A percentile compares a stretch with the other conserved stretches of the same genome.
Conservation (phyloP, 169 alveolate genomes). For the Sarcocystis neurona region DNA sequence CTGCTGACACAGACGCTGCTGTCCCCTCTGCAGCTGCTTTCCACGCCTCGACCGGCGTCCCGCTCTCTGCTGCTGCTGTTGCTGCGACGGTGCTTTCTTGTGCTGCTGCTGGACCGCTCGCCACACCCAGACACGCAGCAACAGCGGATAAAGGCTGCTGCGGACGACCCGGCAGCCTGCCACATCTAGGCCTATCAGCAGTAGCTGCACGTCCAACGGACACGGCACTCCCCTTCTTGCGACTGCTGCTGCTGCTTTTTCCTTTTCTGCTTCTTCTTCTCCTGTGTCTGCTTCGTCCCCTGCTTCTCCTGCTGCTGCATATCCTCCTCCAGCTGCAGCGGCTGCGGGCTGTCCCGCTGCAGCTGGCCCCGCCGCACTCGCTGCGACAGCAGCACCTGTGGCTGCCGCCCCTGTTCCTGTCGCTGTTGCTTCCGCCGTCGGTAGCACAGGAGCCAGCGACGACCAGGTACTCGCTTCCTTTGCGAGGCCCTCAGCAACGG, state of each 20-base stretch:
- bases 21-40: background rate
- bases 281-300: background rate
- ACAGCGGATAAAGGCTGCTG: conserved; percentile 56
- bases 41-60: background rate
- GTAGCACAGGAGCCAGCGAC: too few species aligned
- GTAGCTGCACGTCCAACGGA: conserved; percentile 46
- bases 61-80: too few species aligned
- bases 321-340: background rate
- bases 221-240: conserved; percentile 35
- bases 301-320: background rate
- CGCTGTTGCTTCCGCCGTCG: too few species aligned
- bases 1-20: background rate
- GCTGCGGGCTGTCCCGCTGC: background rate
- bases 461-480: too few species aligned
- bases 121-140: background rate
- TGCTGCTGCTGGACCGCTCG: background rate
- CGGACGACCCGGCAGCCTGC: conserved; percentile 40
- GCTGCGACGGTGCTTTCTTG: too few species aligned
- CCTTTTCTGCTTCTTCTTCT: background rate
- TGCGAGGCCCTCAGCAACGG: too few species aligned
- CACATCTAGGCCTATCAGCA: conserved; percentile 26
- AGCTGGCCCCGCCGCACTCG: too few species aligned
- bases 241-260: background rate
- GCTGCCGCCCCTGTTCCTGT: too few species aligned
- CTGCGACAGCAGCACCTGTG: too few species aligned